These are phyloP conservation scores for Cucurbita ficifolia DNA, from an alignment of 306 rosid species.

Conservation along the genomic window DNA sequence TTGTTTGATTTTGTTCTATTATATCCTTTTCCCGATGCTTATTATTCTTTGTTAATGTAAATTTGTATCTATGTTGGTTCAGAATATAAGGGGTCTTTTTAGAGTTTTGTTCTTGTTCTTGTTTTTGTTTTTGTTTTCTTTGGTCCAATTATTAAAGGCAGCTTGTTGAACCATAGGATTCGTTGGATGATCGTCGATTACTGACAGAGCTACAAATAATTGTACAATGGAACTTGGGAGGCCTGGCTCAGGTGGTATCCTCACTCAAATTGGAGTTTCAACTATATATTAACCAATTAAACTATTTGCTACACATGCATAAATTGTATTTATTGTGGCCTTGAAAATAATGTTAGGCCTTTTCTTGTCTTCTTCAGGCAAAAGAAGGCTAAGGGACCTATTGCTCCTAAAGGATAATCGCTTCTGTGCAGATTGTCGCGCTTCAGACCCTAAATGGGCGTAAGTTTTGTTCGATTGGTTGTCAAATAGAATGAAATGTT, in stretches of 20 bases:
- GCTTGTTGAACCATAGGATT: constrained; percentile 8
- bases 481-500: not conserved
- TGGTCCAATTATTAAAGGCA: constrained; percentile 6
- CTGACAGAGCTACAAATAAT: constrained; percentile 25
- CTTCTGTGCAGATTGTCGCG: constrained; percentile 82
- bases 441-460: constrained; percentile 99
- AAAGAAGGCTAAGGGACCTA: constrained; percentile 59
- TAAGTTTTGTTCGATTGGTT: constrained; percentile 22
- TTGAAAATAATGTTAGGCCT: constrained; percentile 12
- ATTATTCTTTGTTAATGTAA: not conserved
- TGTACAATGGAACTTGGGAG: constrained; percentile 34
- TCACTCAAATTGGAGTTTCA: constrained; percentile 3
- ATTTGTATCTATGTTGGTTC: not conserved
- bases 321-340: constrained; percentile 6
- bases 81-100: not conserved
- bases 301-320: not conserved
- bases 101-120: not conserved
- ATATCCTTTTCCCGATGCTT: not conserved
- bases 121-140: not conserved
- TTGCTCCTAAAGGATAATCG: constrained; percentile 65
- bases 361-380: constrained; percentile 44
- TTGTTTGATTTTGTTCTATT: not conserved
- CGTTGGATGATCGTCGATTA: constrained; percentile 23
- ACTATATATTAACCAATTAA: not conserved
- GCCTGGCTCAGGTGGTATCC: constrained; percentile 67